Conservation (phyloP, 306 rosid species). For the Trifolium dubium region DNA sequence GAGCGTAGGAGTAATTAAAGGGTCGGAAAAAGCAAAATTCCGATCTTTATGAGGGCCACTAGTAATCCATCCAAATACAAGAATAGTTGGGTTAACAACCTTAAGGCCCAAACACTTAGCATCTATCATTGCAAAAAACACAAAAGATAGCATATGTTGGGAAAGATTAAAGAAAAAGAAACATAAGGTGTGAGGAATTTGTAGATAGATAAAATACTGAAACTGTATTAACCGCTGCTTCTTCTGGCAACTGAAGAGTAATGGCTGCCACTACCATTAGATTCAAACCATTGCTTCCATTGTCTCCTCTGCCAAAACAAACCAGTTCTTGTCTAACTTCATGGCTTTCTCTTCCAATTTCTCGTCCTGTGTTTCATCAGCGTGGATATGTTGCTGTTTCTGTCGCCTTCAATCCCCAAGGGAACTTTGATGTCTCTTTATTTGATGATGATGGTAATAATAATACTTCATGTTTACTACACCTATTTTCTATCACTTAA, state of each 20-base stretch:
- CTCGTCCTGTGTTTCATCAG: conserved; percentile 25
- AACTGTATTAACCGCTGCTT: conserved; percentile 50
- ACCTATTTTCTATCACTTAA: not conserved
- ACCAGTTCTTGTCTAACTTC: conserved; percentile 37
- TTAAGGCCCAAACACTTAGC: no score
- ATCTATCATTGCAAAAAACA: not conserved
- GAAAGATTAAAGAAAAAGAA: not conserved
- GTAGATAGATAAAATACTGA: conserved; percentile 51
- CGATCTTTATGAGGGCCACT: no score
- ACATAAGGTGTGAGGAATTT: conserved; percentile 49
- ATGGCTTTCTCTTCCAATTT: conserved; percentile 46
- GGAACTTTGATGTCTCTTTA: conserved; percentile 79
- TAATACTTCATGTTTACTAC: not conserved
- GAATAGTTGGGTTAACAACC: no score
- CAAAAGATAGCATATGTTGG: conserved; percentile 39
- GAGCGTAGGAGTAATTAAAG: no score
- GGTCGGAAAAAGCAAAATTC: no score
- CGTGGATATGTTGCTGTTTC: conserved; percentile 58
- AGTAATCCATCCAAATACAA: no score
- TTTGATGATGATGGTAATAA: conserved; percentile 72
- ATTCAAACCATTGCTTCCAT: conserved; percentile 62
- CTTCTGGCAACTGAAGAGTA: conserved; percentile 21
- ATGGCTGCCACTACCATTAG: conserved; percentile 58
- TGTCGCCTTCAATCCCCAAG: conserved; percentile 86
- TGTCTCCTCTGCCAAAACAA: conserved; percentile 57